Conservation (phyloP, 1,284 basidiomycete species). For the Hortiboletus rubellus region DNA sequence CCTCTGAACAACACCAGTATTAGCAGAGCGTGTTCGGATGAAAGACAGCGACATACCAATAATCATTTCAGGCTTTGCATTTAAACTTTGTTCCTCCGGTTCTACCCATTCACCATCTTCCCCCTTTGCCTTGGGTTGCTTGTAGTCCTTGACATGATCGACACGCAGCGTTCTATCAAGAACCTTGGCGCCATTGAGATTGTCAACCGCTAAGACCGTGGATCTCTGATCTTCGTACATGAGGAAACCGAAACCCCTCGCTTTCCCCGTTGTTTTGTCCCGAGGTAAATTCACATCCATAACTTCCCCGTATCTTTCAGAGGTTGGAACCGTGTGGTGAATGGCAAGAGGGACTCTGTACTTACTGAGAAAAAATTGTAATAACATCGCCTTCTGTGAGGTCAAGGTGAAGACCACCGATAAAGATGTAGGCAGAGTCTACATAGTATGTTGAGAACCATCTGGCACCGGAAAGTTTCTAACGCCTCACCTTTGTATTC, state of each 20-base stretch:
- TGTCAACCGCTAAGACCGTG: constrained; percentile 96
- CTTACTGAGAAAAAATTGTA: constrained; percentile 95
- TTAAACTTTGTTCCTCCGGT: constrained; percentile 79
- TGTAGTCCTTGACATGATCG: constrained; percentile 95
- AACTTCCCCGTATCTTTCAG: constrained; percentile 85
- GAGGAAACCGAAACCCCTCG: constrained; percentile 91
- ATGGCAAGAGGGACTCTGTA: constrained; percentile 14
- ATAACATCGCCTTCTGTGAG: constrained; percentile 98
- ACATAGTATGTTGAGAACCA: constrained; percentile 7
- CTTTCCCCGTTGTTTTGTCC: constrained; percentile 87
- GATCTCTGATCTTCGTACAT: constrained; percentile 99
- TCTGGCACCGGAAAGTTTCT: not conserved
- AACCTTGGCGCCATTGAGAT: constrained; percentile 93
- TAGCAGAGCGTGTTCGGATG: constrained; percentile 1
- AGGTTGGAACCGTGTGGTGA: constrained; percentile 2
- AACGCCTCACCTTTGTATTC: constrained; percentile 76
- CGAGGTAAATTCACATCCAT: constrained; percentile 94
- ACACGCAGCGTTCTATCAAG: constrained; percentile 86
- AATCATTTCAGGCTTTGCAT: constrained; percentile 75
- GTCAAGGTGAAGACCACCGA: constrained; percentile 83
- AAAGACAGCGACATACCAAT: constrained; percentile 48
- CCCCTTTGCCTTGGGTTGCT: constrained; percentile 78
- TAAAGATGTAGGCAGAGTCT: constrained; percentile 95
- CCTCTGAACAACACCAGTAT: constrained; percentile 40
- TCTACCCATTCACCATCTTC: constrained; percentile 91